A percentile compares a stretch with the other conserved stretches of the same genome.
Evolutionary conservation across 225 moss, liverwort and hornwort species (phyloP).

Genomic region (Polytrichum commune): DNA sequence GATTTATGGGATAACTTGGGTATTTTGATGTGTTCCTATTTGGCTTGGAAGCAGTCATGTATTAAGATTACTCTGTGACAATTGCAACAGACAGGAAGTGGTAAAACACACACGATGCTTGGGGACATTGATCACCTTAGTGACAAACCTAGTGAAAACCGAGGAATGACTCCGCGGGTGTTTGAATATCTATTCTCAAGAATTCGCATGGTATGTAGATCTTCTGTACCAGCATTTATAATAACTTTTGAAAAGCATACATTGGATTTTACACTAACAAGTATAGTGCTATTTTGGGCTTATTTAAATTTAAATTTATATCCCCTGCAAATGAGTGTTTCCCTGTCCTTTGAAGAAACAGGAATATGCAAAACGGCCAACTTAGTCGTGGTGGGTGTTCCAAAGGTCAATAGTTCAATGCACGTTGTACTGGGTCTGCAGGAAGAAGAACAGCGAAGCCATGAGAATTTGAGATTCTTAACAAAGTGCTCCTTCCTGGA

Average conservation of each 20-base stretch:
- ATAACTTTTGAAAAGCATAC: no score
- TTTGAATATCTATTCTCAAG: constrained; percentile 63
- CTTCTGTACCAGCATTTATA: not conserved
- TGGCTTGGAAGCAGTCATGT: not conserved
- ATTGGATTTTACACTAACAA: no score
- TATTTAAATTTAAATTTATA: no score
- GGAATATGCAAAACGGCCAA: no score
- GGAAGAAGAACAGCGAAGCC: constrained; percentile 55
- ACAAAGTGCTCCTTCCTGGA: constrained; percentile 55
- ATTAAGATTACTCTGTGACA: not conserved
- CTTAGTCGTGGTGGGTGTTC: no score
- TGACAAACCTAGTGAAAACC: constrained; percentile 52
- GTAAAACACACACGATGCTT: constrained; percentile 68
- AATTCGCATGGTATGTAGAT: constrained; percentile 43
- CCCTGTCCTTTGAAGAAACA: no score
- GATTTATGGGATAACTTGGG: not conserved
- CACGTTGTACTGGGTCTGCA: constrained; percentile 10
- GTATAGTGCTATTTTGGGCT: no score
- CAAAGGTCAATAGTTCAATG: no score
- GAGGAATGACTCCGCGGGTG: constrained; percentile 66
- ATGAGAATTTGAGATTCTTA: constrained; percentile 49
- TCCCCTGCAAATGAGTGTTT: no score
- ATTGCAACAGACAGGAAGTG: constrained; percentile 58
- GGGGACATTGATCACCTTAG: constrained; percentile 57
- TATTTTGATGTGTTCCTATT: not conserved